Conservation (phyloP, 495 filamentous ascomycete species). For the Margaritispora aquatica region DNA sequence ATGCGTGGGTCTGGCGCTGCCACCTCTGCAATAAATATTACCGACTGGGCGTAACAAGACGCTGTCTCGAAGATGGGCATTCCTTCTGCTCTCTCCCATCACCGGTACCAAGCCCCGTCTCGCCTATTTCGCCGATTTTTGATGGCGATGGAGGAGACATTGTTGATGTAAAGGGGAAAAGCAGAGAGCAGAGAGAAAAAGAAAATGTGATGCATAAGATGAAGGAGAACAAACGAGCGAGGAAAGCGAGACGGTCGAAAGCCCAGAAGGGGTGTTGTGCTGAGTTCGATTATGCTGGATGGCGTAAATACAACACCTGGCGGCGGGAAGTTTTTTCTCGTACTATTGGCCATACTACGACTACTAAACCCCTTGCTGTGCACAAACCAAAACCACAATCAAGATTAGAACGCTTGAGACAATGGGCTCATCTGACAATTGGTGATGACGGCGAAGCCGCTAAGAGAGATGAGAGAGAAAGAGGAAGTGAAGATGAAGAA, state of each 20-base stretch:
- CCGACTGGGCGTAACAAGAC: slow-evolving; percentile 35
- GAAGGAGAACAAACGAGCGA: neutral
- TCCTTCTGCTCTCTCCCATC: slow-evolving; percentile 27
- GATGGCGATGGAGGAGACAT: neutral
- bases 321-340: slow-evolving; percentile 22
- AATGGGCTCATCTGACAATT: neutral
- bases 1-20: slow-evolving; percentile 40
- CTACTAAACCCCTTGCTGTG: neutral
- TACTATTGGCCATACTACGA: neutral
- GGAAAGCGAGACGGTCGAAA: slow-evolving; percentile 20
- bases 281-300: slow-evolving; percentile 38
- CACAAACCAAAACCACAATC: neutral
- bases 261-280: slow-evolving; percentile 19
- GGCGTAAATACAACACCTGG: slow-evolving; percentile 34
- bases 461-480: neutral
- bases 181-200: neutral
- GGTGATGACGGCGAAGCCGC: neutral
- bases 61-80: slow-evolving; percentile 39
- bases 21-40: slow-evolving; percentile 33
- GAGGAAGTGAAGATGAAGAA: slow-evolving; percentile 3
- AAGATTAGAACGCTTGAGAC: neutral
- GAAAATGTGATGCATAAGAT: neutral
- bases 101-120: neutral
- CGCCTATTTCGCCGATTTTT: neutral
- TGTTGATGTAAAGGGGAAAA: neutral